phyloP scores from a whole-genome alignment of 2,329 filamentous ascomycete genomes.

The Blastomyces parvus region DNA sequence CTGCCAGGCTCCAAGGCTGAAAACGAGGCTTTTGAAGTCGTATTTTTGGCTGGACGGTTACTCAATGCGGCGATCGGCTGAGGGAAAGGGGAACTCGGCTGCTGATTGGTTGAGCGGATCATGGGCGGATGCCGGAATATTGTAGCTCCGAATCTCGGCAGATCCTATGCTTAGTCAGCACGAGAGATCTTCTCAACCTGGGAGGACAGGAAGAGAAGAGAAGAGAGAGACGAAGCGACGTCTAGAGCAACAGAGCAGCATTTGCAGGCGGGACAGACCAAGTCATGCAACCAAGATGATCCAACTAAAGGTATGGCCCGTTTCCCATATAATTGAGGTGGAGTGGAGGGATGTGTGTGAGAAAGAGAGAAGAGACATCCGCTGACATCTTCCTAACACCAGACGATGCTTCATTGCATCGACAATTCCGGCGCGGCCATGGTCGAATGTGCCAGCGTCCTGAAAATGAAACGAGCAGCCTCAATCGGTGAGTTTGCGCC shows the following conservation, averaged over 20 bases:
- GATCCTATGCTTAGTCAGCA: not conserved
- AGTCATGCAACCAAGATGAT: constrained; percentile 60
- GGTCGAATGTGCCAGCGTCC: constrained; percentile 88
- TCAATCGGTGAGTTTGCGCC: constrained; percentile 61
- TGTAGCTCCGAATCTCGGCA: not conserved
- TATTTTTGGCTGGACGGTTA: not conserved
- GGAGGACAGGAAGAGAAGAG: constrained; percentile 8
- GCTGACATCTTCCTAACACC: constrained; percentile 1
- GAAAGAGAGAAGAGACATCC: not conserved
- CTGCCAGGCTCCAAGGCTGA: not conserved
- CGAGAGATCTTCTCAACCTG: not conserved
- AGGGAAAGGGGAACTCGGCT: constrained; percentile 1
- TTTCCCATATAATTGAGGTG: not conserved
- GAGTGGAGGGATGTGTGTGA: no score
- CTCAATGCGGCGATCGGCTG: not conserved
- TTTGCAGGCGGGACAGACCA: constrained; percentile 9
- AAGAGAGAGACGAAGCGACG: not conserved
- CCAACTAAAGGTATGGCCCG: constrained; percentile 62
- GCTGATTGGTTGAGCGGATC: constrained; percentile 5
- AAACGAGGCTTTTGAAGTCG: not conserved
- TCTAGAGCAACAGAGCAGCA: constrained; percentile 3
- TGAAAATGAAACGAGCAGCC: constrained; percentile 78
- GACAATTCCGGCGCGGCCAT: constrained; percentile 98
- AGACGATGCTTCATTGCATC: constrained; percentile 99
- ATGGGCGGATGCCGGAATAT: not conserved